These are phyloP conservation scores for Tilletia caries DNA, from an alignment of 1,284 basidiomycete genomes.

Conservation along the genomic window DNA sequence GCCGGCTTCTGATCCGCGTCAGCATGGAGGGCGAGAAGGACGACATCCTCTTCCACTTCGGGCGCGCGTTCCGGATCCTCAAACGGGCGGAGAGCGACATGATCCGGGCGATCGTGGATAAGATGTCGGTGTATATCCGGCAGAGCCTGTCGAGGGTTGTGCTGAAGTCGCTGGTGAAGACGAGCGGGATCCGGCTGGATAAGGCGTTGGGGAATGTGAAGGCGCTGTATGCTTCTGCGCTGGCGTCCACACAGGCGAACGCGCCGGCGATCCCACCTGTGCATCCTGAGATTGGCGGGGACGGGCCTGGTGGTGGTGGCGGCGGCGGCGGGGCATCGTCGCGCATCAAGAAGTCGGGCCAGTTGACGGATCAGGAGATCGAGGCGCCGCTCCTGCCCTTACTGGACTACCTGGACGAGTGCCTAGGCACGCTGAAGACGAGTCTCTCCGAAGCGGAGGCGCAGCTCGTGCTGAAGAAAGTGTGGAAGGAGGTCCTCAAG, in stretches of 20 bases:
- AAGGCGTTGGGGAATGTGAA: conserved; percentile 51
- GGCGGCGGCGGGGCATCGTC: not conserved
- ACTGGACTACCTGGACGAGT: conserved; percentile 95
- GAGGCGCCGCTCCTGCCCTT: conserved; percentile 87
- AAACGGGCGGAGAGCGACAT: conserved; percentile 94
- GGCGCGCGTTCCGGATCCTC: conserved; percentile 85
- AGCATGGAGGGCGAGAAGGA: conserved; percentile 99
- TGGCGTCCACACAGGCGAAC: conserved; percentile 43
- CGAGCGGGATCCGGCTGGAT: conserved; percentile 47
- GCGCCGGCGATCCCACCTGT: conserved; percentile 46
- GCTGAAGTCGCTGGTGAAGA: conserved; percentile 56
- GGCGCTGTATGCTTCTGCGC: conserved; percentile 47
- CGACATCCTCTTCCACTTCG: conserved; percentile 96
- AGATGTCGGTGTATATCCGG: conserved; percentile 93
- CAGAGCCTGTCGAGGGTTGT: conserved; percentile 78
- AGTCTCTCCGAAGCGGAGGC: conserved; percentile 67
- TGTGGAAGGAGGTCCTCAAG: conserved; percentile 93
- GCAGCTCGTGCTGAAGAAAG: conserved; percentile 84
- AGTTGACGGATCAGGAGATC: conserved; percentile 85
- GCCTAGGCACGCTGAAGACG: conserved; percentile 85
- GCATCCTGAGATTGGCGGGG: conserved; percentile 27
- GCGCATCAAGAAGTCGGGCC: conserved; percentile 56
- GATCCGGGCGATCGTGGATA: conserved; percentile 94
- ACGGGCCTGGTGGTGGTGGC: too few species aligned
- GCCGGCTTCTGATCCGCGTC: conserved; percentile 73